These are phyloP conservation scores for Malus sieversii DNA, from an alignment of 306 rosid genomes.

Conservation along the genomic window DNA sequence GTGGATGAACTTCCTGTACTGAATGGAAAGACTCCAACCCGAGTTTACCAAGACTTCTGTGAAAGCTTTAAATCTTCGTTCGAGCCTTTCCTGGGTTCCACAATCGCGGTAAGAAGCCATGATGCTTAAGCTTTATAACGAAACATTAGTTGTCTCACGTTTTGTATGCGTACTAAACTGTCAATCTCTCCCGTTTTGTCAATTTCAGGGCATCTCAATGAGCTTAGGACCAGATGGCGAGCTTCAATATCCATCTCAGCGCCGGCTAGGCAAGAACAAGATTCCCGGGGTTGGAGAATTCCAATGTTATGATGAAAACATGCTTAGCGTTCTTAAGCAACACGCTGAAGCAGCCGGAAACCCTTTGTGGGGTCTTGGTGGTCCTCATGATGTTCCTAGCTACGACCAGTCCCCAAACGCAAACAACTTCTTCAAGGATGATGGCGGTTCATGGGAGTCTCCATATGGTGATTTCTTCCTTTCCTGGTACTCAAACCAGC, in stretches of 20 bases:
- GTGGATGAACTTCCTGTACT: constrained; percentile 78
- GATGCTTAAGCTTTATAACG: background rate
- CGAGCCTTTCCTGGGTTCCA: constrained; percentile 54
- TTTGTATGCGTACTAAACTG: constrained; percentile 14
- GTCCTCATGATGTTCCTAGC: constrained; percentile 80
- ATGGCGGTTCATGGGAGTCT: constrained; percentile 80
- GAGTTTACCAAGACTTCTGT: constrained; percentile 68
- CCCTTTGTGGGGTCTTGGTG: constrained; percentile 89
- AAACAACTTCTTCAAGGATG: constrained; percentile 52
- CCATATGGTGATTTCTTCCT: constrained; percentile 83
- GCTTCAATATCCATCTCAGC: constrained; percentile 85
- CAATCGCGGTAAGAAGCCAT: constrained; percentile 48
- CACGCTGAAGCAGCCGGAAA: constrained; percentile 72
- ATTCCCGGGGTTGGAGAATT: constrained; percentile 67
- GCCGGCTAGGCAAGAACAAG: constrained; percentile 10
- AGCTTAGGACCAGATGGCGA: constrained; percentile 92
- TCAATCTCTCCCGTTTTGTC: background rate
- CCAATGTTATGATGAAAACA: constrained; percentile 83
- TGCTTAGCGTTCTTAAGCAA: constrained; percentile 60
- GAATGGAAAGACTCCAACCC: constrained; percentile 65
- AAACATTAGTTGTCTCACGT: background rate
- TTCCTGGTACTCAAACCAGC: constrained; percentile 84
- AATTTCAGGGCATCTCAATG: constrained; percentile 72
- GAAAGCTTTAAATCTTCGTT: constrained; percentile 79
- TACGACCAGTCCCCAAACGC: constrained; percentile 44